Base-by-base conservation (phyloP, 2,329 filamentous ascomycete genomes). In the Aspergillus vadensis region DNA sequence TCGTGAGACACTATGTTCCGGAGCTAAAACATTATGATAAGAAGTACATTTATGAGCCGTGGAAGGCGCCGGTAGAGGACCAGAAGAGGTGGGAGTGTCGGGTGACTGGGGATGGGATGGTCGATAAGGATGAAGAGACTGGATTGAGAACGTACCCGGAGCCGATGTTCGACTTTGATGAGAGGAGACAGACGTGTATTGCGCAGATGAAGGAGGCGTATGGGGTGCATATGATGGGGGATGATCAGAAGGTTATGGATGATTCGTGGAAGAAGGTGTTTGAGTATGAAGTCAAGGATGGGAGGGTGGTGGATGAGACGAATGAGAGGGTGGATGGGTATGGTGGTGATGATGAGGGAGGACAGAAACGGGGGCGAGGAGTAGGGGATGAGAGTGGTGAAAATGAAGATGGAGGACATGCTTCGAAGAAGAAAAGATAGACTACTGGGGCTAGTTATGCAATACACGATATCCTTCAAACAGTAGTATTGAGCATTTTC, bases 1-100 rank as follows among this genome's bases (percentile, higher is more conserved):
- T 91, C 61, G 83, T 92, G 50, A 79, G 85, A 23, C 80, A 78
- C 41, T 92, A 86, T 74, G 84, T 90, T 0, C 89, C 90, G 0
- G 90, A 92, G 73, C 76, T 92, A 41, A 80, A 61, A 76, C 68
- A 81, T 0, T 80, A 89, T 63, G 81, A 87, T 14, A 82, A 83
- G 56, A 91, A 89, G 74, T 91, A 85, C 68, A 91, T 93, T 32
- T 93, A 91, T 66, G 90, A 93, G 79, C 90, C 90, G 5, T 91
- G 89, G 87, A 91, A 88, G 70, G 88, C 89, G 44, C 86, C 87
- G 2, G 81, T 88, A 41, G 76, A 76, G 19, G 89, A 91, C 59
- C 87, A 91, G 77, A 89, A 85, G 72, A 86, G 83, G 68, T 90
- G 89, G 59, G 85, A 86, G 0, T 88, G 90, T 55, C 71, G 84